Base-by-base conservation (phyloP, 1,284 basidiomycete species). In the Anthracocystis setariae region DNA sequence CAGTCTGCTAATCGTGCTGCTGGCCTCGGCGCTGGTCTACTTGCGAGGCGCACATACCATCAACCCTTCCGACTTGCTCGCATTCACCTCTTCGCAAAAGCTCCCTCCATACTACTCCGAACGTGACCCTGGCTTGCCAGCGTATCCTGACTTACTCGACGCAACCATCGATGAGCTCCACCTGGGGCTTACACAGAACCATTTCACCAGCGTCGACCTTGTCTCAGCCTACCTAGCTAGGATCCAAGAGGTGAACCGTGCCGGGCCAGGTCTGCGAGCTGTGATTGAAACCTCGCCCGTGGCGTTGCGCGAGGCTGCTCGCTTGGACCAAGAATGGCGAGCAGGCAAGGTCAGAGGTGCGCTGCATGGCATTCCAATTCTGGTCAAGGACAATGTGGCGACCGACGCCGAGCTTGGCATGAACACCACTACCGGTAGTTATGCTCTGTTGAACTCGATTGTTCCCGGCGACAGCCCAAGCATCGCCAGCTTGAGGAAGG, bases 301-400 rank as follows among this genome's bases (percentile, higher is more conserved):
- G 84, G 88, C 76, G 88, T 88, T 10, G 85, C 85, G 0, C 82
- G 78, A 3, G 8, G 67, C 67, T n/a, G 13, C 15, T 3, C 42
- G 25, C 15, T 82, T 90, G 8, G 90, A 90, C 62, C 66, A 72
- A 1, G 89, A 90, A 73, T 84, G 89, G 2, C 82, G 82, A 21
- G 46, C 51, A 2, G 83, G 75, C 0, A 87, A 88, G 0, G 83
- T 84, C 8, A 85, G 89, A 10, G 85, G 89, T n/a, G 73, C 82
- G 0, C 80, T 91, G 39, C 89, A 91, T 73, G 90, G 90, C 0
- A 90, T 91, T 27, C 90, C 90, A 7, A 85, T 91, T 40, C 82
- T 90, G 3, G 73, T 91, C 53, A 91, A 91, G 82, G 89, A 90
- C 77, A 90, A 90, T 73, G 89, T 90, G 32, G 89, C 86, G 0